A percentile compares a stretch with the other conserved stretches of the same genome.
Evolutionary conservation across 2,329 filamentous ascomycete species (phyloP).

Genomic region (Colletotrichum australisinense): DNA sequence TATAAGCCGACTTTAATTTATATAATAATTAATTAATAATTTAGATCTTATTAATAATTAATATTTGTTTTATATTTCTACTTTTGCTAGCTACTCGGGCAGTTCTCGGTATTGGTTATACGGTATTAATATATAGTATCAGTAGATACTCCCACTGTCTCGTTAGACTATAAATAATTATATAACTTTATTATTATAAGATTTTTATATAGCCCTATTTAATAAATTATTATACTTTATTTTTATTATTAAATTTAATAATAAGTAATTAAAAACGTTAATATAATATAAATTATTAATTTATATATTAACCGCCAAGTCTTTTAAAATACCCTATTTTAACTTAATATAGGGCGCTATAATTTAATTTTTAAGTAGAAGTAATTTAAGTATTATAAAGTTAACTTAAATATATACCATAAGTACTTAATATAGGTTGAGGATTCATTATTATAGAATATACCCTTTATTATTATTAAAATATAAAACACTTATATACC

Average conservation of each 20-base stretch:
- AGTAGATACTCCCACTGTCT: too few relatives aligned
- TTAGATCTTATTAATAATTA: too few relatives aligned
- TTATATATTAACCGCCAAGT: neutral
- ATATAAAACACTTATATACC: neutral
- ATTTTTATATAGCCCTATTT: neutral
- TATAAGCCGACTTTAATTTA: too few relatives aligned
- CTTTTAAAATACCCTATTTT: neutral
- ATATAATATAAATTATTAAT: neutral
- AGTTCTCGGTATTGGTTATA: too few relatives aligned
- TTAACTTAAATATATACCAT: too few relatives aligned
- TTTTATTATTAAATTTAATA: neutral
- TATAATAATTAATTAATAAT: too few relatives aligned
- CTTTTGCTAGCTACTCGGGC: too few relatives aligned
- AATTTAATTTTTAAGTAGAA: neutral
- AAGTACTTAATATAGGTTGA: too few relatives aligned
- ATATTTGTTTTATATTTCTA: too few relatives aligned
- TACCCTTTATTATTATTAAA: neutral
- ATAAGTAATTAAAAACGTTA: neutral
- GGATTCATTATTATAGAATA: too few relatives aligned
- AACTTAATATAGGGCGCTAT: neutral
- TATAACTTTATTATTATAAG: neutral
- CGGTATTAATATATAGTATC: too few relatives aligned
- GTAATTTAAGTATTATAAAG: neutral
- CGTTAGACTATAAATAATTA: too few relatives aligned
- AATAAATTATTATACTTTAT: neutral